Conservation (phyloP, 345 rosid species). For the Corchorus olitorius region DNA sequence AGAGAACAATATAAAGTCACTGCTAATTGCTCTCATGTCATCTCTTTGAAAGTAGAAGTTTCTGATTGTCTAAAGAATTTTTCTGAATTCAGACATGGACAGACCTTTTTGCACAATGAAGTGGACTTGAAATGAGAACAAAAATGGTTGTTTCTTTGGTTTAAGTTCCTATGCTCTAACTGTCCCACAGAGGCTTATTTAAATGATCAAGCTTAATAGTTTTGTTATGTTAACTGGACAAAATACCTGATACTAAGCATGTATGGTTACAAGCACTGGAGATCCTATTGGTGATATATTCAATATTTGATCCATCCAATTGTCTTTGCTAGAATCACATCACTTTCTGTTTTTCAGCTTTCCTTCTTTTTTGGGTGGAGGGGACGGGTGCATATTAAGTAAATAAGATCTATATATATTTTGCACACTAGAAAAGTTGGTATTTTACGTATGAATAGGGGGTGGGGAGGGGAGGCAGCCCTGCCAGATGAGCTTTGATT, state of each 20-base stretch:
- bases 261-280: not conserved
- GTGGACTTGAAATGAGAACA: not conserved
- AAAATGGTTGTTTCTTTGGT: not conserved
- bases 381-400: no score
- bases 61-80: no score
- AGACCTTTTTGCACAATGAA: not conserved
- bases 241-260: not conserved
- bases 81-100: not conserved
- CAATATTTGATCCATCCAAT: not conserved
- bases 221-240: not conserved
- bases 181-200: not conserved
- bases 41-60: no score
- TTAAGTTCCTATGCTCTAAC: not conserved
- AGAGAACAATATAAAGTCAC: not conserved
- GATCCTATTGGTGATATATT: not conserved
- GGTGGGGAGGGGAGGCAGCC: no score
- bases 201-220: not conserved
- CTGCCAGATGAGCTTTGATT: not conserved
- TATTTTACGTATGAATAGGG: no score
- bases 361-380: no score
- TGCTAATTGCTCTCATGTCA: not conserved
- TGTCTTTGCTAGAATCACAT: not conserved
- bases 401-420: no score
- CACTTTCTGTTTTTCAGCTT: no score
- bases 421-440: no score